phyloP scores from a whole-genome alignment of 768 basidiomycete species.

The Sporobolomyces roseus region DNA sequence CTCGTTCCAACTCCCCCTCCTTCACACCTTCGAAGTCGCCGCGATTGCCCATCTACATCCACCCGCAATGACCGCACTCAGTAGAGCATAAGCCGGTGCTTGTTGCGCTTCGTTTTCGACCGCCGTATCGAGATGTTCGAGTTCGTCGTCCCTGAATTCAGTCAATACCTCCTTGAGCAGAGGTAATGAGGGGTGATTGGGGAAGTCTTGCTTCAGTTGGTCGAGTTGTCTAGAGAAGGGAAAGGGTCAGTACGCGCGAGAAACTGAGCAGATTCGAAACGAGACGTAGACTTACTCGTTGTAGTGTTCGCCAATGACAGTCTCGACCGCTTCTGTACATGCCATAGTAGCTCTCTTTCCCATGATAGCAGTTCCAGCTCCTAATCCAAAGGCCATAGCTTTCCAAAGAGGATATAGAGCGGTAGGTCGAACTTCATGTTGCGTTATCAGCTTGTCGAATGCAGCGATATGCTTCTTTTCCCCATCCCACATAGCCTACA shows the following conservation, averaged over 20 bases:
- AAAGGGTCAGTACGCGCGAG: neutral
- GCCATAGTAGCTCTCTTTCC: slow-evolving; percentile 96
- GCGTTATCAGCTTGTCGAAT: slow-evolving; percentile 76
- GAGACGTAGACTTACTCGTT: slow-evolving; percentile 73
- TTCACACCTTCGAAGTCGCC: slow-evolving; percentile 72
- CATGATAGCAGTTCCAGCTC: slow-evolving; percentile 77
- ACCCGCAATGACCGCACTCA: slow-evolving; percentile 75
- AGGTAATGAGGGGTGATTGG: slow-evolving; percentile 42
- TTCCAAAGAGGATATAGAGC: slow-evolving; percentile 78
- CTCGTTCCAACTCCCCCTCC: neutral
- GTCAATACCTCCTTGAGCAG: slow-evolving; percentile 40
- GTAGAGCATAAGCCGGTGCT: slow-evolving; percentile 82
- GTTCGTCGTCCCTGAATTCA: slow-evolving; percentile 89
- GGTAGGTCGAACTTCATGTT: slow-evolving; percentile 81
- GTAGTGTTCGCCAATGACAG: slow-evolving; percentile 96
- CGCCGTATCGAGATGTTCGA: slow-evolving; percentile 88
- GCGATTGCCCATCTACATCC: slow-evolving; percentile 89
- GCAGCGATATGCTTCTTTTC: slow-evolving; percentile 85
- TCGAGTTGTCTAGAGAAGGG: slow-evolving; percentile 58
- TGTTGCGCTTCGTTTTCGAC: slow-evolving; percentile 81
- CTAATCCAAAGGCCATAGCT: slow-evolving; percentile 78
- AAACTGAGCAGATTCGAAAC: neutral
- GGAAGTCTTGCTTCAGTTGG: slow-evolving; percentile 57
- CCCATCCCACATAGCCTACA: slow-evolving; percentile 93
- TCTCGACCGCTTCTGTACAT: slow-evolving; percentile 96